Evolutionary conservation across 768 basidiomycete genomes (phyloP).

Genomic region (Pisolithus microcarpus): DNA sequence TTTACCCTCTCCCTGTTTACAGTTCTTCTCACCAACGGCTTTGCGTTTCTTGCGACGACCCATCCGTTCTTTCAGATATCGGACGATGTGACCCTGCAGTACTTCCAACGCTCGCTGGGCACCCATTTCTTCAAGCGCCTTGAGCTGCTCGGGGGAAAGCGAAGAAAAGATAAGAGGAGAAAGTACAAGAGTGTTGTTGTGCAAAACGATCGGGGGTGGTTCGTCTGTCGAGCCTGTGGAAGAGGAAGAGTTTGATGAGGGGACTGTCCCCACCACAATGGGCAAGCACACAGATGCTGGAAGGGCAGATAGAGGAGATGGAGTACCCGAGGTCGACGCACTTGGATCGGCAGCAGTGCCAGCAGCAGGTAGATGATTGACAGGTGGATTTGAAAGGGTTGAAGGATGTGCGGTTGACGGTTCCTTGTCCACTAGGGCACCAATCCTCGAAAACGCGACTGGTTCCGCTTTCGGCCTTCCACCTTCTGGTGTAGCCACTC

Average conservation of each 20-base stretch:
- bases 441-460: conserved; percentile 1
- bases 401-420: not conserved
- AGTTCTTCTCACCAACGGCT: conserved; percentile 27
- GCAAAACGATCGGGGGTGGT: conserved; percentile 63
- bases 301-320: conserved; percentile 25
- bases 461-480: conserved; percentile 4
- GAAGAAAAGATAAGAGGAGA: conserved; percentile 81
- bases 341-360: conserved; percentile 12
- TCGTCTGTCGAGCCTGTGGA: conserved; percentile 34
- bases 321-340: conserved; percentile 4
- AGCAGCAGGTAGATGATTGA: not conserved
- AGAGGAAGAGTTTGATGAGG: conserved; percentile 46
- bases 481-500: not conserved
- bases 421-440: not conserved
- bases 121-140: conserved; percentile 71
- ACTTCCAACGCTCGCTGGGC: conserved; percentile 76
- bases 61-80: conserved; percentile 72
- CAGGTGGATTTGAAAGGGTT: not conserved
- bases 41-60: conserved; percentile 34
- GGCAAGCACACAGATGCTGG: conserved; percentile 55
- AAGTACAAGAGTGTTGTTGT: conserved; percentile 77
- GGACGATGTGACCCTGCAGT: conserved; percentile 78
- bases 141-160: conserved; percentile 64
- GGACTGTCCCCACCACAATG: conserved; percentile 70
- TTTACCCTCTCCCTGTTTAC: conserved; percentile 38